A percentile compares a stretch with the other conserved stretches of the same genome.
Conservation (phyloP, 2,329 filamentous ascomycete species). For the Scedosporium apiospermum region DNA sequence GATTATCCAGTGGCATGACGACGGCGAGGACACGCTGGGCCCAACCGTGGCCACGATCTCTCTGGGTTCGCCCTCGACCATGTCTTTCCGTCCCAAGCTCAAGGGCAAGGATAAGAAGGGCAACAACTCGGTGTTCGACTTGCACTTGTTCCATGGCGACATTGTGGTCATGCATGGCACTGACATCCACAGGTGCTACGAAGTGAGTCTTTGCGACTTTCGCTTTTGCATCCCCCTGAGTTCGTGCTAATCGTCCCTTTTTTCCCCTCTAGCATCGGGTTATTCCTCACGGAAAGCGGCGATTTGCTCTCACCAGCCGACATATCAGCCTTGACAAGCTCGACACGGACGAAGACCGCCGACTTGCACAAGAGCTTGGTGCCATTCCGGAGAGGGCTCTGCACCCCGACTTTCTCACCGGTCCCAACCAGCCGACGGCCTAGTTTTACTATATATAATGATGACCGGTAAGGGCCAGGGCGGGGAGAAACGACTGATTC, state of each 20-base stretch:
- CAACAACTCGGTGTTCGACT: conserved; percentile 19
- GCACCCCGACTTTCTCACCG: conserved; percentile 1
- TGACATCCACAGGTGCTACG: conserved; percentile 48
- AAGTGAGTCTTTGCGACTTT: conserved; percentile 23
- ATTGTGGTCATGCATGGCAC: conserved; percentile 55
- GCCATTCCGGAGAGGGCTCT: conserved; percentile 19
- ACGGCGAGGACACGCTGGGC: conserved; percentile 54
- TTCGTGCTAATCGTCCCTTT: background rate
- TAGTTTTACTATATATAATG: too few species aligned
- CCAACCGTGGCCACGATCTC: conserved; percentile 54
- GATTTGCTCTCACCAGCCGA: conserved; percentile 48
- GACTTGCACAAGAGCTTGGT: conserved; percentile 19
- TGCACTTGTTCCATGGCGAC: conserved; percentile 50
- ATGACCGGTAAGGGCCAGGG: too few species aligned
- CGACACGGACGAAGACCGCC: conserved; percentile 14
- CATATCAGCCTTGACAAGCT: conserved; percentile 37
- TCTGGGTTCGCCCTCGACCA: conserved; percentile 46
- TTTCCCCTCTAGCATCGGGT: conserved; percentile 35
- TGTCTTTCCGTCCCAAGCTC: conserved; percentile 48
- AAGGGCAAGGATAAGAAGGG: conserved; percentile 14
- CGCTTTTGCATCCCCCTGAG: background rate
- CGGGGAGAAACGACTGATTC: too few species aligned
- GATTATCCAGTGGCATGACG: conserved; percentile 48
- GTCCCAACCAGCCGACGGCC: background rate
- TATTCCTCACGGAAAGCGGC: conserved; percentile 35